phyloP scores from a whole-genome alignment of 345 rosid genomes.

The Garcia nutans region DNA sequence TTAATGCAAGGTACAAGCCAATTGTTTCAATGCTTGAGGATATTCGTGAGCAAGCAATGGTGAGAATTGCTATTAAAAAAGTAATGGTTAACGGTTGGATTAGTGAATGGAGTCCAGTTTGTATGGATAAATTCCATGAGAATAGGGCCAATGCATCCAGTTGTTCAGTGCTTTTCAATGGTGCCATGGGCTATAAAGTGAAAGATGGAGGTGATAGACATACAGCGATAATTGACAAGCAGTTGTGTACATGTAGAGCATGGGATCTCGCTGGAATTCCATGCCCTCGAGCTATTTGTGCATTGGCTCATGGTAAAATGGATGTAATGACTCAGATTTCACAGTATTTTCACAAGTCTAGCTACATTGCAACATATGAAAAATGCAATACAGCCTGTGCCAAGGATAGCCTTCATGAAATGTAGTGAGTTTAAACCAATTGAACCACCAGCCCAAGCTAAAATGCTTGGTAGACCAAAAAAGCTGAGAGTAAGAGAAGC shows the following conservation, averaged over 20 bases:
- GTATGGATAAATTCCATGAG: neutral
- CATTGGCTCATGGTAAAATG: neutral
- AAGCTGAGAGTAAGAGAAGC: no score
- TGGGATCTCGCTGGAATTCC: constrained; percentile 3
- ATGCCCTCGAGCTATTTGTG: neutral
- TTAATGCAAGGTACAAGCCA: neutral
- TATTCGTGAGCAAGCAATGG: neutral
- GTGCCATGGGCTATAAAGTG: neutral
- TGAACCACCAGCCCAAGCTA: no score
- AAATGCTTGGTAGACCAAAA: no score
- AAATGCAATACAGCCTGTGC: no score
- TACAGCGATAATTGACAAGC: neutral
- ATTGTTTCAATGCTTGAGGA: neutral
- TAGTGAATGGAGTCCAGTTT: neutral
- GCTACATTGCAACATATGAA: no score
- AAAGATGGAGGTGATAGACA: neutral
- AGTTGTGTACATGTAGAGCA: neutral
- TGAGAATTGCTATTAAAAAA: neutral
- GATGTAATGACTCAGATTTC: neutral
- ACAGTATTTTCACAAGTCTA: no score
- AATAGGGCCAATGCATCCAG: neutral
- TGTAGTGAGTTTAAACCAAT: no score
- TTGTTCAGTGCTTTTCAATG: neutral
- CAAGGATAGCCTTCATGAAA: no score
- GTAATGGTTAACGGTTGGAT: neutral